phyloP scores from a whole-genome alignment of 2,329 filamentous ascomycete species.

The Trichophyton schoenleinii region DNA sequence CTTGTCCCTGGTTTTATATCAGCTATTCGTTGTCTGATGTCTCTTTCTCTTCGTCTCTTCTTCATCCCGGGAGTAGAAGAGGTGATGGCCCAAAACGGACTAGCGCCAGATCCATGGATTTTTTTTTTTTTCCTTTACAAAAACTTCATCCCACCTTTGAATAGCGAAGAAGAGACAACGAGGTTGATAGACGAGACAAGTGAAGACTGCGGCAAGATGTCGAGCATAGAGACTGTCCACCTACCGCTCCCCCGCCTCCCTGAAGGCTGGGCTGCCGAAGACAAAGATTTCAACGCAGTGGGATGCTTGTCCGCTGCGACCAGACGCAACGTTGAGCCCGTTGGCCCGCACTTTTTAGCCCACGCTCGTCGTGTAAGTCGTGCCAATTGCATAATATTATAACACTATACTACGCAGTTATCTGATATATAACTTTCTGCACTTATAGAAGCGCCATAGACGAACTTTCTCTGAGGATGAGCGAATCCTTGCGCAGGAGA shows the following conservation, averaged over 20 bases:
- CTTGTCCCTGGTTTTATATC: not conserved
- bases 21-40: not conserved
- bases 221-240: conserved; percentile 41
- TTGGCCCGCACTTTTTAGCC: conserved; percentile 94
- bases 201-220: not conserved
- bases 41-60: not conserved
- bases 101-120: not conserved
- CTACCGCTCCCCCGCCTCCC: conserved; percentile 57
- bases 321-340: conserved; percentile 83
- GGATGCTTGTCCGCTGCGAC: conserved; percentile 63
- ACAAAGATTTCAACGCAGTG: conserved; percentile 81
- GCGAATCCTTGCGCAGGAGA: conserved; percentile 87
- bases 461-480: conserved; percentile 98
- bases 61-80: no score
- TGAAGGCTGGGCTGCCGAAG: conserved; percentile 61
- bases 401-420: not conserved
- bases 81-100: not conserved
- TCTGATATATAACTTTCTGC: not conserved
- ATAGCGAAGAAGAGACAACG: not conserved
- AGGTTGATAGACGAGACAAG: not conserved
- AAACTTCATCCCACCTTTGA: not conserved
- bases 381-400: not conserved
- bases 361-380: conserved; percentile 72
- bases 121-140: not conserved
- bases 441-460: conserved; percentile 61